These are phyloP conservation scores for Chlorophyllum brunneum DNA, from an alignment of 768 basidiomycete species.

Conservation along the genomic window DNA sequence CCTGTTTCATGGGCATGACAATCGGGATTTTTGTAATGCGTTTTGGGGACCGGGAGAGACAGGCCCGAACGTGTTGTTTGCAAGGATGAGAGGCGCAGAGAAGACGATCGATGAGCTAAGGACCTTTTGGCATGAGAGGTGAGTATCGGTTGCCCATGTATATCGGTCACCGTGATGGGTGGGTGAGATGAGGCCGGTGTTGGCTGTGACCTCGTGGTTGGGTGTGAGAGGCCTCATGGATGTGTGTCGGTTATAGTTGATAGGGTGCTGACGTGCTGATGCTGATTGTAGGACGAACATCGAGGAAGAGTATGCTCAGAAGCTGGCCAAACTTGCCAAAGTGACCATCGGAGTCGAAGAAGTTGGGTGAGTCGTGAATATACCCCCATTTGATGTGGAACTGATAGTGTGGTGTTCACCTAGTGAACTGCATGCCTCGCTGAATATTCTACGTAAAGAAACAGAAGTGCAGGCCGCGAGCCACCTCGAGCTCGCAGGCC, in stretches of 20 bases:
- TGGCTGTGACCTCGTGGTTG: no score
- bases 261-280: not conserved
- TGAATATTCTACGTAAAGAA: slow-evolving; percentile 78
- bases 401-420: no score
- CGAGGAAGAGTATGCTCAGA: slow-evolving; percentile 92
- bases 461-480: slow-evolving; percentile 74
- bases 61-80: slow-evolving; percentile 85
- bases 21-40: slow-evolving; percentile 86
- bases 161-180: not conserved
- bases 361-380: slow-evolving; percentile 67
- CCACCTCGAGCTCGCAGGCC: slow-evolving; percentile 69
- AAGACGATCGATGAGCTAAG: slow-evolving; percentile 87
- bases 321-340: slow-evolving; percentile 77
- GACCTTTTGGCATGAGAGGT: slow-evolving; percentile 94
- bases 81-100: slow-evolving; percentile 79
- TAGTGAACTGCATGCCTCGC: slow-evolving; percentile 76
- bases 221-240: not conserved
- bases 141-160: slow-evolving; percentile 20
- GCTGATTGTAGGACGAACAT: slow-evolving; percentile 61
- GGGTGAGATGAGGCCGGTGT: not conserved
- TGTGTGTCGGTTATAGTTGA: not conserved
- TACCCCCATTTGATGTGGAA: not conserved
- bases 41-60: slow-evolving; percentile 90
- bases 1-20: slow-evolving; percentile 36
- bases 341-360: slow-evolving; percentile 78